A percentile compares a stretch with the other conserved stretches of the same genome.
phyloP scores from a whole-genome alignment of 2,329 filamentous ascomycete species.

The Fusarium sororula region DNA sequence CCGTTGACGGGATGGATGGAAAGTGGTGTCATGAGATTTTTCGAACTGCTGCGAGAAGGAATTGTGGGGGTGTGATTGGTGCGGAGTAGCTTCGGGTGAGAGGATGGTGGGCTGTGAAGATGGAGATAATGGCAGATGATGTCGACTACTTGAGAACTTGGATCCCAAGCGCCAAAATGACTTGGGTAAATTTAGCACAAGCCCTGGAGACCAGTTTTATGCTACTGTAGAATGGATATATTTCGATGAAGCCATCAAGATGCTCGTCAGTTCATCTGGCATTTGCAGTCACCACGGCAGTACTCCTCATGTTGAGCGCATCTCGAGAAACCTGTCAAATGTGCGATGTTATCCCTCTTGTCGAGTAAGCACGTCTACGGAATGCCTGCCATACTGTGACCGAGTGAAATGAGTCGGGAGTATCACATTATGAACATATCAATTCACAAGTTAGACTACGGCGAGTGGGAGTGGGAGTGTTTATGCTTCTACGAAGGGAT shows the following conservation, averaged over 20 bases:
- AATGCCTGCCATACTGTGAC: neutral
- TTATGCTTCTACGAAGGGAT: too few relatives aligned
- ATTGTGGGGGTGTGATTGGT: slow-evolving; percentile 48
- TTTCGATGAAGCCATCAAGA: neutral
- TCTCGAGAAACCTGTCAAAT: neutral
- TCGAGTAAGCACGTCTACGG: neutral
- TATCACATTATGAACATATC: too few relatives aligned
- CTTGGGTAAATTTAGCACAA: neutral
- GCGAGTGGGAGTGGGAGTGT: too few relatives aligned
- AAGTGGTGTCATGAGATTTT: slow-evolving; percentile 53
- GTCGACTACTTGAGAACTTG: neutral
- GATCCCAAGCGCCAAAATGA: neutral
- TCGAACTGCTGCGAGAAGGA: slow-evolving; percentile 38
- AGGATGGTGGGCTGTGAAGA: neutral
- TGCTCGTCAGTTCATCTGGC: neutral
- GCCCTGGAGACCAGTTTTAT: neutral
- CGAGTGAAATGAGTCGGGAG: neutral
- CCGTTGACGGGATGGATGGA: slow-evolving; percentile 36
- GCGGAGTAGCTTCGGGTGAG: slow-evolving; percentile 50
- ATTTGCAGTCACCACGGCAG: neutral
- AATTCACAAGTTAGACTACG: neutral
- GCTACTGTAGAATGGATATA: neutral
- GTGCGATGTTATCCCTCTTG: neutral
- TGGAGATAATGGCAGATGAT: neutral
- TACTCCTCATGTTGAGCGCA: neutral